These are phyloP conservation scores for Penicillium fuscoglaucum DNA, from an alignment of 2,329 filamentous ascomycete species.

Conservation along the genomic window DNA sequence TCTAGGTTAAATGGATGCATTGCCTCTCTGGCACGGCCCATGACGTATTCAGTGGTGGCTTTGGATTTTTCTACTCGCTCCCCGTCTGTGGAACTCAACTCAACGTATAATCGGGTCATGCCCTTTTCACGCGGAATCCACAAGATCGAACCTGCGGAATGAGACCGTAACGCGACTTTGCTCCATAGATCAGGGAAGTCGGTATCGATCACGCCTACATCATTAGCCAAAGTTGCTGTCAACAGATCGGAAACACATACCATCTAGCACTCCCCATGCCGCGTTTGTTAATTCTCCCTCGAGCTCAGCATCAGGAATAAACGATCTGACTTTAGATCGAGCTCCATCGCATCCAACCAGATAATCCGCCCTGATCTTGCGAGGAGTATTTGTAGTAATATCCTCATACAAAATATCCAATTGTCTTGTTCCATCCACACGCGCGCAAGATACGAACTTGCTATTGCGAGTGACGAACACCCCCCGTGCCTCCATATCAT, in stretches of 20 bases:
- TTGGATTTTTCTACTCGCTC: slow-evolving; percentile 34
- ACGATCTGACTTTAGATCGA: slow-evolving; percentile 67
- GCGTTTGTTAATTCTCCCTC: slow-evolving; percentile 55
- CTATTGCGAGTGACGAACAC: slow-evolving; percentile 64
- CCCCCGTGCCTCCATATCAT: slow-evolving; percentile 66
- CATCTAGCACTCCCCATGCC: slow-evolving; percentile 72
- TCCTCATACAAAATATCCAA: slow-evolving; percentile 47
- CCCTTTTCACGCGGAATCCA: slow-evolving; percentile 72
- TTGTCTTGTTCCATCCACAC: slow-evolving; percentile 33
- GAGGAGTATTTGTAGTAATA: slow-evolving; percentile 36
- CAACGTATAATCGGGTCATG: slow-evolving; percentile 64
- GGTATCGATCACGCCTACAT: slow-evolving; percentile 55
- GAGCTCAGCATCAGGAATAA: slow-evolving; percentile 55
- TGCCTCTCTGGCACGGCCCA: slow-evolving; percentile 52
- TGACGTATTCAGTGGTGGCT: slow-evolving; percentile 66
- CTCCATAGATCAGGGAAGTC: slow-evolving; percentile 75
- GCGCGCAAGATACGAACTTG: slow-evolving; percentile 58
- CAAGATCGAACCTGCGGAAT: slow-evolving; percentile 68
- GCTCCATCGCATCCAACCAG: slow-evolving; percentile 73
- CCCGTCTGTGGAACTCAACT: slow-evolving; percentile 31
- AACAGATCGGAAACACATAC: slow-evolving; percentile 44
- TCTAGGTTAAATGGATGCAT: slow-evolving; percentile 48
- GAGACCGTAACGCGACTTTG: slow-evolving; percentile 68
- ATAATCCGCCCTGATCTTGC: slow-evolving; percentile 59
- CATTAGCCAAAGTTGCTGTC: neutral